Conservation (phyloP, 345 rosid genomes). For the Trapa bicornis region DNA sequence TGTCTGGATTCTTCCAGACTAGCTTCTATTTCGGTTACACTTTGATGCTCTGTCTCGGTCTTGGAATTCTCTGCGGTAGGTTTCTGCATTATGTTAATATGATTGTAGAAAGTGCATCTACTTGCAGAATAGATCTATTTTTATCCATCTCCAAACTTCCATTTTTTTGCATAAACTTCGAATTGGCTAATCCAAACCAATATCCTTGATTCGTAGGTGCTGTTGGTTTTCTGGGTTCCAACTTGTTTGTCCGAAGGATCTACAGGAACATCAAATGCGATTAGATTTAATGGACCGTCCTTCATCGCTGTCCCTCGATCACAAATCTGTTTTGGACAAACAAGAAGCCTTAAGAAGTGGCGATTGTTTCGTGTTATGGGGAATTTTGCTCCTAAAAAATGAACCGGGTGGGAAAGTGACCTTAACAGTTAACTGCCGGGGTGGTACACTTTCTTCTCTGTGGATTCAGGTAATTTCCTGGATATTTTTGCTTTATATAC, state of each 20-base stretch:
- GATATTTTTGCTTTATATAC: background rate
- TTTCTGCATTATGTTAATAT: conserved; percentile 5
- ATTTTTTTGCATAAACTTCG: background rate
- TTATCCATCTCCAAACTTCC: background rate
- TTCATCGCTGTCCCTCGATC: background rate
- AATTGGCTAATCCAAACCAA: background rate
- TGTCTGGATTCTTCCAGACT: conserved; percentile 95
- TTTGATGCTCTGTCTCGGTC: conserved; percentile 89
- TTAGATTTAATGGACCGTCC: conserved; percentile 17
- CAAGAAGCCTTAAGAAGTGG: background rate
- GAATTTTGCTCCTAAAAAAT: background rate
- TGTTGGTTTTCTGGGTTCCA: conserved; percentile 84
- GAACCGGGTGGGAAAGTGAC: background rate
- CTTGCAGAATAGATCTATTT: background rate
- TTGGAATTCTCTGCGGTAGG: conserved; percentile 90
- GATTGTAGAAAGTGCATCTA: background rate
- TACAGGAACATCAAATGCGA: conserved; percentile 97
- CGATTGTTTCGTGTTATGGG: background rate
- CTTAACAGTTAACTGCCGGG: background rate
- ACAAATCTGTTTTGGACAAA: background rate
- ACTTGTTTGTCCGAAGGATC: conserved; percentile 88
- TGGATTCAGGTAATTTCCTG: background rate
- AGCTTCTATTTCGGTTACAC: conserved; percentile 97
- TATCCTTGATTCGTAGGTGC: conserved; percentile 40
- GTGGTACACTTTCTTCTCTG: background rate